Percentiles rank a stretch among this genome's conserved stretches.
Evolutionary conservation across 2,329 filamentous ascomycete species (phyloP).

Genomic region (Aspergillus clavatus): DNA sequence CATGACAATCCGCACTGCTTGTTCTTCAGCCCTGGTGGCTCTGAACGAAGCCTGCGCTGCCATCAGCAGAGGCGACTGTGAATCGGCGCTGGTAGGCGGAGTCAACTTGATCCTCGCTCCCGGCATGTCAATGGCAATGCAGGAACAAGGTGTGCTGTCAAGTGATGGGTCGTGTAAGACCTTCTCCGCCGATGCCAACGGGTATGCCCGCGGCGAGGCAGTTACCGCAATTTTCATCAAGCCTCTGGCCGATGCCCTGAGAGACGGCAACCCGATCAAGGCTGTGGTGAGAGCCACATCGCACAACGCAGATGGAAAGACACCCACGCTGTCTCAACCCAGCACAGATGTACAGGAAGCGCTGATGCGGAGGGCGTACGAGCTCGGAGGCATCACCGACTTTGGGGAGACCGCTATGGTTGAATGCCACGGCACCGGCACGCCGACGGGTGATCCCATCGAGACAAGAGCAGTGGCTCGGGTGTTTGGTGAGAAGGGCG

Average conservation of each 20-base stretch:
- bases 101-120: conserved; percentile 31
- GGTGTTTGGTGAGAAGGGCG: conserved; percentile 10
- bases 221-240: conserved; percentile 29
- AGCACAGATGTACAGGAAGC: conserved; percentile 11
- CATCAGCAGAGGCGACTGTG: conserved; percentile 23
- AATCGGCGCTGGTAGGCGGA: conserved; percentile 30
- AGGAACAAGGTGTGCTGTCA: conserved; percentile 32
- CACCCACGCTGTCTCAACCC: conserved; percentile 16
- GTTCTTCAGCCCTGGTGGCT: too few relatives aligned
- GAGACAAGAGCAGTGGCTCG: conserved; percentile 14
- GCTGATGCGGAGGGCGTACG: conserved; percentile 9
- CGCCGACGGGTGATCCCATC: conserved; percentile 14
- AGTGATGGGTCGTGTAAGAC: conserved; percentile 23
- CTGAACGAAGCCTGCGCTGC: conserved; percentile 28
- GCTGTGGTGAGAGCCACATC: conserved; percentile 31
- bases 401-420: conserved; percentile 14
- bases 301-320: conserved; percentile 27
- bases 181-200: conserved; percentile 25
- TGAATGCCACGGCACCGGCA: conserved; percentile 20
- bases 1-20: conserved; percentile 31
- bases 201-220: conserved; percentile 30
- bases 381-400: conserved; percentile 1
- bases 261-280: conserved; percentile 28
- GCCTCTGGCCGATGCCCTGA: conserved; percentile 21
- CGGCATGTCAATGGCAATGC: conserved; percentile 21